Base-by-base conservation (phyloP, 2,329 filamentous ascomycete genomes). In the Plectosphaerella sp. region DNA sequence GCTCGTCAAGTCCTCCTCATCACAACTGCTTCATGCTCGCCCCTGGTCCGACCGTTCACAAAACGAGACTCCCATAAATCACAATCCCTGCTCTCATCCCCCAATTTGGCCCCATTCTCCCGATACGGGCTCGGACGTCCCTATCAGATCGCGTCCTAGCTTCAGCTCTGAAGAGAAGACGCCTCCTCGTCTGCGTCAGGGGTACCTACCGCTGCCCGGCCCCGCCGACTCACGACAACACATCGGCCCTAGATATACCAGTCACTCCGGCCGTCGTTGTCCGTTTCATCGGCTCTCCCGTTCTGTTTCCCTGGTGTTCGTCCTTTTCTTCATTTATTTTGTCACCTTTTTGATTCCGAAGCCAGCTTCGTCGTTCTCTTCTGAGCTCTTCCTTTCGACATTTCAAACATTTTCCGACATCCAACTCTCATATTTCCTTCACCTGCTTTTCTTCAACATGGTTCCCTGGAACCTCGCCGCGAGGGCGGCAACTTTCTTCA, bases 381-480 rank as follows among this genome's bases (percentile, higher is more conserved):
- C 12, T 25, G 8, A 14, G 11, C n/a, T 4, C 8, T 25, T 20
- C 24, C 4, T 25, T 10, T 25, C 22, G 22, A 18, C 15, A 14
- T 10, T 25, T n/a, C 11, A 4, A 45, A 10, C 20, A 15, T 25
- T n/a, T 47, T 5, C 14, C 45, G 24, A 20, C 25, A 25, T 16
- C n/a, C n/a, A 11, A 48, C 25, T 33, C 12, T 20, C 22, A 12
- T 25, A 4, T 18, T 41, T n/a, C 35, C 41, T n/a, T 45, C 37
- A 25, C 36, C 39, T 48, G 5, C 45, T 12, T 11, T 48, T 22
- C 41, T 55, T 36, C 28, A 28, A 41, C 20, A 57, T 57, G 55
- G 55, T 56, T 37, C 48, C 55, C 47, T 54, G 55, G 36, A 50
- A 51, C 20, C 52, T 57, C 35, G 55, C 54, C 48, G 51, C 51